Base-by-base conservation (phyloP, 2,329 filamentous ascomycete species). In the Penicillium brasilianum region DNA sequence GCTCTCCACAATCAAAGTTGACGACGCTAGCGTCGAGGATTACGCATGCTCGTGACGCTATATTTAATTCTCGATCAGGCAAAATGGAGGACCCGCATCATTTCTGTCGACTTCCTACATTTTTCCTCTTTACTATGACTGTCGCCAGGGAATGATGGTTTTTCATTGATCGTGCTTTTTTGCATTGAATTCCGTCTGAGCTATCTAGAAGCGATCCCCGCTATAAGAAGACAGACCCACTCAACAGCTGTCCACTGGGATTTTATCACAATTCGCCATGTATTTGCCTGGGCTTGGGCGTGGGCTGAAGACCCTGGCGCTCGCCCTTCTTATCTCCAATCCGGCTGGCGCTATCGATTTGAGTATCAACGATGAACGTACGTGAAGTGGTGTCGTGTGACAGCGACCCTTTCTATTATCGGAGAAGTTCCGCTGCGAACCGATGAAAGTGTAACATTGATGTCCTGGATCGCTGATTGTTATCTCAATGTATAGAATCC, bases 401-500 rank as follows among this genome's bases (percentile, higher is more conserved):
- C 13, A 9, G 9, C 37, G 20, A 30, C 3, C 28, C 11, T n/a
- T n/a, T n/a, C n/a, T 34, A 4, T 10, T 4, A 9, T 25, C 9
- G 3, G 46, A 50, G 30, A 7, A 16, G 20, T 25, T 1, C 4
- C 34, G 28, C 16, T 34, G 20, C 11, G 10, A 13, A 14, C 0
- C 7, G 28, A 32, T 20, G 28, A 14, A 7, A 2, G 3, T 32
- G n/a, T 7, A 43, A 20, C 5, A 34, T 6, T 32, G 53, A 46
- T 25, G 8, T 9, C 9, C 14, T 34, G 7, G 7, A 18, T 52
- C 43, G 8, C 22, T 39, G 18, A 53, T 30, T 4, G 25, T 54
- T 2, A 34, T 28, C 22, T 5, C 10, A 5, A 36, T 11, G 25
- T 28, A 55, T 62, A 75, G 77, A 76, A 58, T 81, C 79, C 0